These are phyloP conservation scores for Fusarium brachygibbosum DNA, from an alignment of 2,329 filamentous ascomycete genomes.

Conservation along the genomic window DNA sequence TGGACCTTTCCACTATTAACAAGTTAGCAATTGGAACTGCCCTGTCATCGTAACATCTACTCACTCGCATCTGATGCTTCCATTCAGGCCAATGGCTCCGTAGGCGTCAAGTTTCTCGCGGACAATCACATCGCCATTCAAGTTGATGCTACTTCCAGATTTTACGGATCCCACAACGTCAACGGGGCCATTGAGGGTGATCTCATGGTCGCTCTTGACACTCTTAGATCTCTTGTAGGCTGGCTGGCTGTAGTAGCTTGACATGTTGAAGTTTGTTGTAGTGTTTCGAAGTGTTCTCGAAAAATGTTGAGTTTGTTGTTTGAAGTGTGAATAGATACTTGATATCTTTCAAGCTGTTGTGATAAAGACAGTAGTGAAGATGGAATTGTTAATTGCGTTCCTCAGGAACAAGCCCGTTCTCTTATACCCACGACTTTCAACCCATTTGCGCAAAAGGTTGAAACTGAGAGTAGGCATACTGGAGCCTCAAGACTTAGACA, in stretches of 20 bases:
- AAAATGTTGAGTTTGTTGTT: neutral
- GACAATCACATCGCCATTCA: conserved; percentile 61
- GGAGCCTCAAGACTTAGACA: conserved; percentile 20
- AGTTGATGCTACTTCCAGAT: conserved; percentile 59
- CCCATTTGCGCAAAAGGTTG: conserved; percentile 26
- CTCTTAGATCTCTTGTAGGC: conserved; percentile 53
- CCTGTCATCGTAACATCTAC: conserved; percentile 24
- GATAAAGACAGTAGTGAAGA: conserved; percentile 14
- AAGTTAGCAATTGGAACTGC: neutral
- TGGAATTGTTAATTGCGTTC: conserved; percentile 16
- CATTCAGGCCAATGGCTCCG: conserved; percentile 58
- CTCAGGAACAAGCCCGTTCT: conserved; percentile 32
- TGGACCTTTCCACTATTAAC: conserved; percentile 58
- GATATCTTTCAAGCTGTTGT: neutral
- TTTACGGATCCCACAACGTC: conserved; percentile 63
- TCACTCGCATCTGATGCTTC: conserved; percentile 60
- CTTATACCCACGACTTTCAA: conserved; percentile 35
- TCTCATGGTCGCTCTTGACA: conserved; percentile 59
- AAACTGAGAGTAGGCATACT: conserved; percentile 31
- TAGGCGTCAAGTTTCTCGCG: conserved; percentile 62
- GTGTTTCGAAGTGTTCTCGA: neutral
- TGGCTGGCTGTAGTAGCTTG: conserved; percentile 45
- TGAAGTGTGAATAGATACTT: neutral
- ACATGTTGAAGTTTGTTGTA: conserved; percentile 40
- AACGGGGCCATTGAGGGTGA: conserved; percentile 60